phyloP scores from a whole-genome alignment of 2,329 filamentous ascomycete genomes.

The Calcarisporium arbuscula region DNA sequence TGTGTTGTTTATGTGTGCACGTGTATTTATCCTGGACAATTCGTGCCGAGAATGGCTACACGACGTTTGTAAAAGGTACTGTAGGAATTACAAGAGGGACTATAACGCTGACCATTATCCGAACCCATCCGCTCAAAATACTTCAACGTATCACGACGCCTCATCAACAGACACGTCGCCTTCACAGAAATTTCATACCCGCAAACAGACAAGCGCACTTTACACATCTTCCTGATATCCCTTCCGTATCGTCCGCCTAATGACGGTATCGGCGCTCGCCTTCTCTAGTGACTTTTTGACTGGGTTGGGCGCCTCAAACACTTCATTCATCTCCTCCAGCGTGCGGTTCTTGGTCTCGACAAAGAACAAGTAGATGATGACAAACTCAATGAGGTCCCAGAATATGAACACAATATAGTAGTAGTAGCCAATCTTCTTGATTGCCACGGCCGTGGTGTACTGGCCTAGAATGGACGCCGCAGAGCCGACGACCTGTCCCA shows the following conservation, averaged over 20 bases:
- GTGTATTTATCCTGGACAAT: too few species aligned
- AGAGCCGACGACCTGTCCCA: slow-evolving; percentile 5
- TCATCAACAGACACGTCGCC: too few species aligned
- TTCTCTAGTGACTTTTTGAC: slow-evolving; percentile 9
- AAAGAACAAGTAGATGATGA: slow-evolving; percentile 29
- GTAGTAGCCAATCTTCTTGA: slow-evolving; percentile 23
- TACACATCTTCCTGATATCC: background rate
- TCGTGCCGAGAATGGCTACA: too few species aligned
- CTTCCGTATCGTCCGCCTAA: slow-evolving; percentile 1
- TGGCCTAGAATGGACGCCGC: slow-evolving; percentile 8
- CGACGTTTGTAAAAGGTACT: too few species aligned
- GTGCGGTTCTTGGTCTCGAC: slow-evolving; percentile 21
- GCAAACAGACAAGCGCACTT: too few species aligned
- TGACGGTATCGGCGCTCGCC: background rate
- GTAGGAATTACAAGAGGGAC: too few species aligned
- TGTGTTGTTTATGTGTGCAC: too few species aligned
- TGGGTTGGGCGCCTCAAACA: slow-evolving; percentile 18
- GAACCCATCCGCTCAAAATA: too few species aligned
- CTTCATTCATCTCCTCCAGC: slow-evolving; percentile 19
- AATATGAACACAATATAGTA: slow-evolving; percentile 32
- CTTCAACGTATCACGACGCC: too few species aligned
- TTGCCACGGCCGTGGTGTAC: slow-evolving; percentile 6
- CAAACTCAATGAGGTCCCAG: slow-evolving; percentile 17
- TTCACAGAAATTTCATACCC: too few species aligned
- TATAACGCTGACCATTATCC: too few species aligned